A percentile compares a stretch with the other conserved stretches of the same genome.
These are phyloP conservation scores for Aspergillus sp. DNA, from an alignment of 2,329 filamentous ascomycete species.

Conservation along the genomic window DNA sequence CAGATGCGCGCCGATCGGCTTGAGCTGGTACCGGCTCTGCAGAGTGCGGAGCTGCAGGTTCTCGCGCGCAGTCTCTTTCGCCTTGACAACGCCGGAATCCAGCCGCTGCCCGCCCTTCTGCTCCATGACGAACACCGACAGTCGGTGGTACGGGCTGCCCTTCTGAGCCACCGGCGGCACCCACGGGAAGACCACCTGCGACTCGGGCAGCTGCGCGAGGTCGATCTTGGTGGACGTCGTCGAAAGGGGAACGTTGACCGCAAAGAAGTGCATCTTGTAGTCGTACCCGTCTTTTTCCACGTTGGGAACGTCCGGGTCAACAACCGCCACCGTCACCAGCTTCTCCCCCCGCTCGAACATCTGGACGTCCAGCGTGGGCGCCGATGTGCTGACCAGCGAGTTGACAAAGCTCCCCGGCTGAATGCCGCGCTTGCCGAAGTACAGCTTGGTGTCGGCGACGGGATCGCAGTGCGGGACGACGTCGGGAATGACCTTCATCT, in stretches of 20 bases:
- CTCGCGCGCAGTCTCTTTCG: conserved; percentile 46
- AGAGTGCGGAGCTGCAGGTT: conserved; percentile 68
- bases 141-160: conserved; percentile 81
- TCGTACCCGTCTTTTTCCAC: conserved; percentile 64
- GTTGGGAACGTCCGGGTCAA: conserved; percentile 86
- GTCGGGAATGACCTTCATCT: conserved; percentile 83
- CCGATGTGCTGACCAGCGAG: conserved; percentile 60
- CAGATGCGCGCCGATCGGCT: conserved; percentile 70
- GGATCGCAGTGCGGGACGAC: conserved; percentile 73
- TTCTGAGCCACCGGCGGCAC: conserved; percentile 79
- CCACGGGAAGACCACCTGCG: conserved; percentile 69
- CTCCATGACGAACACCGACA: conserved; percentile 74
- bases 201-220: conserved; percentile 51
- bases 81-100: conserved; percentile 49
- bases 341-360: conserved; percentile 73
- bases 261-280: conserved; percentile 79
- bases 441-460: conserved; percentile 67
- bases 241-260: conserved; percentile 59
- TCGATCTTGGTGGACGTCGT: conserved; percentile 53
- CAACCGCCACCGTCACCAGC: conserved; percentile 71
- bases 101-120: conserved; percentile 56
- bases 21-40: conserved; percentile 58
- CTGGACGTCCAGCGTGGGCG: conserved; percentile 72
- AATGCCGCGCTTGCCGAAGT: conserved; percentile 62
- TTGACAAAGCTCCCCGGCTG: conserved; percentile 70